Base-by-base conservation (phyloP, 2,329 filamentous ascomycete species). In the Colletotrichum caudatum region DNA sequence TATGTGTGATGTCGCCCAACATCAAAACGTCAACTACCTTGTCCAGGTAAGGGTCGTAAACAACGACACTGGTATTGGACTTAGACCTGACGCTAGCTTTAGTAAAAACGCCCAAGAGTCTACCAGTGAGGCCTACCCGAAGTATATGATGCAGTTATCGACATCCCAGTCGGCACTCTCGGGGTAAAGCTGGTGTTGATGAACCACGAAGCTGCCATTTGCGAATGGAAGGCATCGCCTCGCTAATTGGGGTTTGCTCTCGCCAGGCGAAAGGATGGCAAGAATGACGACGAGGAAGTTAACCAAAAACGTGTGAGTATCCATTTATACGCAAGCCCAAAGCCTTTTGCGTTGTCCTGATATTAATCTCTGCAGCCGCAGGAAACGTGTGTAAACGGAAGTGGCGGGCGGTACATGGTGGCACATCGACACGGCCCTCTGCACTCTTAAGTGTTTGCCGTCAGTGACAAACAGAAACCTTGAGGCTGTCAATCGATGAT, bases 81-180 rank as follows among this genome's bases (percentile, higher is more conserved):
- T 74, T 63, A n/a, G 73, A 69, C 9, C 74, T 75, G 39, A 33
- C 3, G 16, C 23, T 3, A 18, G 14, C 12, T 7, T 66, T 37
- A 69, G 69, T 26, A n/a, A 18, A 11, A 11, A 14, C 23, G 35
- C 35, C 16, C 12, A 44, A 39, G 23, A 20, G 5, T 6, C 41
- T 33, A 8, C 14, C 16, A 7, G 16, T 37, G 4, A 41, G 5
- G 68, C 74, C 33, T 50, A 79, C 78, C 78, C 77, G 41, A 81
- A 78, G 62, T 78, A 80, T 26, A 80, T 66, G 35, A 80, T 73
- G 59, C 80, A 81, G 23, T 73, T 71, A n/a, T 77, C 71, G 7
- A 73, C 62, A 71, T 82, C 78, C 71, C 78, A 81, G 57, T 81
- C 80, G 6, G 77, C 78, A 50, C 81, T 81, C 62, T 81, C 80